Base-by-base conservation (phyloP, 176 grass and related monocot species). In the Guadua angustifolia region DNA sequence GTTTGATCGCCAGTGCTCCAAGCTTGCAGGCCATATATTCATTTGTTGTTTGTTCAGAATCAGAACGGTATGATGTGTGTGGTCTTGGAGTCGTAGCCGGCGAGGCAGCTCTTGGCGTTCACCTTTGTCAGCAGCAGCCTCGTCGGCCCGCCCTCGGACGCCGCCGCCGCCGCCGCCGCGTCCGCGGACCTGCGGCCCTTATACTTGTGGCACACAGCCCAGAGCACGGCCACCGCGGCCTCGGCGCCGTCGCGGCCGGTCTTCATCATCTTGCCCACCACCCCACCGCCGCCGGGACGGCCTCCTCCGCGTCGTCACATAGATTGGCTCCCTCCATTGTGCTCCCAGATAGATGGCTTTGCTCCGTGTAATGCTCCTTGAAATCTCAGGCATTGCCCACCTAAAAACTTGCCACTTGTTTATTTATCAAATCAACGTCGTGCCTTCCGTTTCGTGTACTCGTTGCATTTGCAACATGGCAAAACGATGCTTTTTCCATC, bases 11-110 rank as follows among this genome's bases (percentile, higher is more conserved):
- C 25, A 32, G 5, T 7, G 17, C 6, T 62, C 62, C 77, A 81
- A 58, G 79, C 53, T 65, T 39, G 36, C 70, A 46, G 29, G 52
- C 71, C 71, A 71, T 81, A 71, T 81, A 58, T 45, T 53, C 59
- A 35, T 79, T 19, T 35, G 42, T 1, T 89, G 42, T 3, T 89
- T 67, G 69, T 12, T 69, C 76, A 95, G 90, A 95, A 7, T 67
- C 79, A 98, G 90, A 95, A 99, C 0, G 96, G 96, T 89, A 95
- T 95, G 85, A 99, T 95, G 88, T 99, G 93, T 14, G 88, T 89
- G 62, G 96, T 95, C 59, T 95, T 95, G 82, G 93, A 90, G 78
- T 94, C 96, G 52, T 99, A 99, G 7, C 96, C 93, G 26, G 89
- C 86, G 64, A 99, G 82, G 82, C 91, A 99, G 82, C 89, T 92